Conservation (phyloP, 169 alveolate species). For the Eimeria praecox region DNA sequence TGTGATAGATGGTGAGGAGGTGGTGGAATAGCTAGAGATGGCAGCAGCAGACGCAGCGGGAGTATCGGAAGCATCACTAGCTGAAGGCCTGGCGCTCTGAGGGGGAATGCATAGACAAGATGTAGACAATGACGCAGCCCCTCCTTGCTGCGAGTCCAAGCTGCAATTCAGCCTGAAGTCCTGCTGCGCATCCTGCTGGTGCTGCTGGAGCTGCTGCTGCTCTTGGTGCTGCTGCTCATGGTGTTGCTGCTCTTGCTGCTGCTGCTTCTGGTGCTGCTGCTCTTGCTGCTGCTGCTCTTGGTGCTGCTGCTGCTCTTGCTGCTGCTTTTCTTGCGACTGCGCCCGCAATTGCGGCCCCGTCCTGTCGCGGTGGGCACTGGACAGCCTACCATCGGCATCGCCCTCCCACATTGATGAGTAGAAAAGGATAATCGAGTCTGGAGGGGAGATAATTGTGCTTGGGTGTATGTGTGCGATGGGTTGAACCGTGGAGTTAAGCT, state of each 20-base stretch:
- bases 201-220: constrained; percentile 5
- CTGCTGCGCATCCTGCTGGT: background rate
- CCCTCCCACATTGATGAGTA: constrained; percentile 15
- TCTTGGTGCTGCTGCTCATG: background rate
- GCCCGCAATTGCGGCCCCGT: background rate
- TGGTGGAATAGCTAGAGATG: background rate
- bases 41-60: constrained; percentile 15
- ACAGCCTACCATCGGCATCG: background rate
- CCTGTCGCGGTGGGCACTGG: background rate
- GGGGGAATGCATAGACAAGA: background rate
- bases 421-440: background rate
- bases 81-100: background rate
- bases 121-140: background rate
- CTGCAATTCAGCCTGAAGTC: background rate
- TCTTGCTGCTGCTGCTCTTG: constrained; percentile 11
- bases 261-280: constrained; percentile 19
- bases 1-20: background rate
- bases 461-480: background rate
- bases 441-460: background rate
- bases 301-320: constrained; percentile 12
- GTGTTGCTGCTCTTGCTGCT: constrained; percentile 9
- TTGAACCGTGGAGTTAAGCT: background rate
- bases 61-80: background rate
- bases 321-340: constrained; percentile 25
- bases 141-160: background rate